These are phyloP conservation scores for Mycena pura DNA, from an alignment of 768 basidiomycete species.

Conservation along the genomic window DNA sequence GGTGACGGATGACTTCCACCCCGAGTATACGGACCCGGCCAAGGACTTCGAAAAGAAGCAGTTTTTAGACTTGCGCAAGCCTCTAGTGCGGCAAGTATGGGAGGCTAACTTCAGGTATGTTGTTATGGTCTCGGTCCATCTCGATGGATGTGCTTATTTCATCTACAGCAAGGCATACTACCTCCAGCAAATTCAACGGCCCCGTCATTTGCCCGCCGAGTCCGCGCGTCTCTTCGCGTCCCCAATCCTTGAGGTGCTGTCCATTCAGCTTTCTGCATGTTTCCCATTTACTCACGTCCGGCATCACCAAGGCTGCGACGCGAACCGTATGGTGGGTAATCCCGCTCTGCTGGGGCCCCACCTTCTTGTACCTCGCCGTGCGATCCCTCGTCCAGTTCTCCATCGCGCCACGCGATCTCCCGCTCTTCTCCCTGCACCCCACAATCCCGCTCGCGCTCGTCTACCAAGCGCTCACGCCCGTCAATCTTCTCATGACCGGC, in stretches of 20 bases:
- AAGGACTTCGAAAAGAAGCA: conserved; percentile 88
- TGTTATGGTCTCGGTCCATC: background rate
- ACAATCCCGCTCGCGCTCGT: conserved; percentile 58
- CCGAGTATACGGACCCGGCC: conserved; percentile 83
- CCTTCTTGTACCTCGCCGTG: conserved; percentile 76
- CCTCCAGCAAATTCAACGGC: conserved; percentile 95
- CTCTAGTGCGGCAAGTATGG: conserved; percentile 88
- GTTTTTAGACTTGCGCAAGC: conserved; percentile 89
- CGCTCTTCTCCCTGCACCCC: conserved; percentile 65
- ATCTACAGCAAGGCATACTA: conserved; percentile 87
- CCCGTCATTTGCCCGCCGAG: conserved; percentile 79
- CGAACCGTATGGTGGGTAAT: conserved; percentile 94
- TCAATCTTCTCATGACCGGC: conserved; percentile 57
- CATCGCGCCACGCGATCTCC: conserved; percentile 53
- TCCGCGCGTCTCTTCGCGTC: conserved; percentile 90
- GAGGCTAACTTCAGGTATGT: conserved; percentile 79
- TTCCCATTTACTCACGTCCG: background rate
- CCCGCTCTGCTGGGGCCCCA: conserved; percentile 91
- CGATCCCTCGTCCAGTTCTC: conserved; percentile 87
- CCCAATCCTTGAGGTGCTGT: conserved; percentile 73
- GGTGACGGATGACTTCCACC: conserved; percentile 87
- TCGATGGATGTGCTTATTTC: conserved; percentile 1
- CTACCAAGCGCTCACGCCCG: conserved; percentile 53
- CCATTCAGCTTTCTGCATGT: background rate
- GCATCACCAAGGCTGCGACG: conserved; percentile 70